phyloP scores from a whole-genome alignment of 176 grass and related monocot genomes.

The Ananas comosus region DNA sequence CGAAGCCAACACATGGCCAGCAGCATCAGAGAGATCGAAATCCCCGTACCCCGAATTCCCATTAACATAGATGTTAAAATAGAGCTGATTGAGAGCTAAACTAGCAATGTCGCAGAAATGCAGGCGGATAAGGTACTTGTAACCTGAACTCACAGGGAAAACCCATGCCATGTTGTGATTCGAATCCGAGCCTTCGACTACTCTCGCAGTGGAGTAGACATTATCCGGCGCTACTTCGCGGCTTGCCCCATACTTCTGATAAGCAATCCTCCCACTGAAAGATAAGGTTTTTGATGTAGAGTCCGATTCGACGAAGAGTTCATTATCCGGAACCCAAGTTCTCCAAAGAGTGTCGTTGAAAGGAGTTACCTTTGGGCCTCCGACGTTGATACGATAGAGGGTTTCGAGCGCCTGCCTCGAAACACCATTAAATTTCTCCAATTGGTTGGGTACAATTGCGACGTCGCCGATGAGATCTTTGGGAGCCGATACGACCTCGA shows the following conservation, averaged over 20 bases:
- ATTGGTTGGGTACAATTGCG: conserved; percentile 22
- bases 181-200: conserved; percentile 21
- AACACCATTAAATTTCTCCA: conserved; percentile 33
- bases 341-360: conserved; percentile 92
- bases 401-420: conserved; percentile 65
- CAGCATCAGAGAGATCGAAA: conserved; percentile 59
- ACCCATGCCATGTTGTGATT: conserved; percentile 57
- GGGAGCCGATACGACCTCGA: conserved; percentile 79
- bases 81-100: conserved; percentile 52
- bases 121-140: conserved; percentile 67
- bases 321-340: conserved; percentile 67
- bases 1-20: conserved; percentile 42
- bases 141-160: conserved; percentile 45
- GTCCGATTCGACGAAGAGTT: conserved; percentile 26
- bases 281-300: conserved; percentile 21
- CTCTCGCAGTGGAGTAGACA: conserved; percentile 71
- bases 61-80: conserved; percentile 74
- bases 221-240: conserved; percentile 71
- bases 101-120: conserved; percentile 94
- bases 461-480: conserved; percentile 62
- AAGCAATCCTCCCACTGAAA: conserved; percentile 71
- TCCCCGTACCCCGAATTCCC: conserved; percentile 50
- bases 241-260: conserved; percentile 51
- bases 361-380: conserved; percentile 78
- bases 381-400: conserved; percentile 69